A percentile compares a stretch with the other conserved stretches of the same genome.
phyloP scores from a whole-genome alignment of 1,284 basidiomycete species.

The Neolentinus lepideus region DNA sequence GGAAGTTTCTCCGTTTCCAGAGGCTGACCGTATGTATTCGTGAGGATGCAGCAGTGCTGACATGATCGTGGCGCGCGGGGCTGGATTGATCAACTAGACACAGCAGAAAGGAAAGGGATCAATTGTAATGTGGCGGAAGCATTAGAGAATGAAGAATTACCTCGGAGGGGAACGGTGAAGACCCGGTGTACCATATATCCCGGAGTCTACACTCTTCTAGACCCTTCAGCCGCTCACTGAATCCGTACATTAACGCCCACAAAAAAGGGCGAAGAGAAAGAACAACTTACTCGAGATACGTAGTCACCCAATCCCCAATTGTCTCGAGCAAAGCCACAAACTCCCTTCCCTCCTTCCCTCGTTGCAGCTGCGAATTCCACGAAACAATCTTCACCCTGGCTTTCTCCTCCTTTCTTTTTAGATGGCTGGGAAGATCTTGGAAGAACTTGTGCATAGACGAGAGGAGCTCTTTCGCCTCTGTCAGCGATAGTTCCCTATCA shows the following conservation, averaged over 20 bases:
- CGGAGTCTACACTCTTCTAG: conserved; percentile 48
- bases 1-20: conserved; percentile 6
- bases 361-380: neutral
- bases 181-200: conserved; percentile 68
- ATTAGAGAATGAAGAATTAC: conserved; percentile 37
- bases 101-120: no score
- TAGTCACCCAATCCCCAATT: conserved; percentile 39
- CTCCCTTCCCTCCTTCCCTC: neutral
- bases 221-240: conserved; percentile 33
- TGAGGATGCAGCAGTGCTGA: conserved; percentile 54
- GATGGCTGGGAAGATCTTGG: conserved; percentile 16
- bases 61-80: conserved; percentile 49
- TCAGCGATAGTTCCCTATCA: conserved; percentile 36
- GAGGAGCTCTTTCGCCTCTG: conserved; percentile 32
- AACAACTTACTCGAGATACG: conserved; percentile 40
- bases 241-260: neutral
- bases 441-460: conserved; percentile 33
- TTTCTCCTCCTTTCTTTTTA: neutral
- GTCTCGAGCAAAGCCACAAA: conserved; percentile 6
- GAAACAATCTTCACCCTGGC: neutral
- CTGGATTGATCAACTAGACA: conserved; percentile 59
- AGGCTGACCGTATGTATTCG: conserved; percentile 30
- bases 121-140: no score
- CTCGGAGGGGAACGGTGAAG: conserved; percentile 55
- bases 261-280: neutral